phyloP scores from a whole-genome alignment of 495 filamentous ascomycete species.

The Aspergillus mulundensis region DNA sequence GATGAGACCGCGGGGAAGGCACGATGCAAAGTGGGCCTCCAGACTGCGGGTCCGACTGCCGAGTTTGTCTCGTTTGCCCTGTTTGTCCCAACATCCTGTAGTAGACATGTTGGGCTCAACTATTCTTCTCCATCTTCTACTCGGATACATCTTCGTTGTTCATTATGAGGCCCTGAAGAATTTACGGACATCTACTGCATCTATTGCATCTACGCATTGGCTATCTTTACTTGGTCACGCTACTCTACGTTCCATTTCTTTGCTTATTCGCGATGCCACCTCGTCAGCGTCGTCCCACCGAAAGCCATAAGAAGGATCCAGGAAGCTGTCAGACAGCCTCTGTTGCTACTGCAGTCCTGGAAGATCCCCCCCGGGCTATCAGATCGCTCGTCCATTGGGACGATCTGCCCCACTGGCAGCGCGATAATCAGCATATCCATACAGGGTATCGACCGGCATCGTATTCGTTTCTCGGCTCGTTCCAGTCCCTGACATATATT shows the following conservation, averaged over 20 bases:
- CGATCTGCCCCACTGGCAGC: constrained; percentile 65
- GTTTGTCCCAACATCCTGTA: not conserved
- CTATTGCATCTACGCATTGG: not conserved
- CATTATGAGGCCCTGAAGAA: not conserved
- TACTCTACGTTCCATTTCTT: not conserved
- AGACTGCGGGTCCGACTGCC: not conserved
- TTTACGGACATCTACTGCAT: not conserved
- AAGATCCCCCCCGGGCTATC: constrained; percentile 29
- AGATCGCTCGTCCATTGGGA: constrained; percentile 54
- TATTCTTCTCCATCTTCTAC: not conserved
- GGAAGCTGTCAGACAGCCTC: constrained; percentile 16
- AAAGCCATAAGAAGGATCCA: constrained; percentile 18
- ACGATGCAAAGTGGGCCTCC: not conserved
- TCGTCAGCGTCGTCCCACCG: constrained; percentile 37
- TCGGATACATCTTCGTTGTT: not conserved
- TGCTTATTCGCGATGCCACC: constrained; percentile 26
- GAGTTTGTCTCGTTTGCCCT: constrained; percentile 9
- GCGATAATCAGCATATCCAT: constrained; percentile 73
- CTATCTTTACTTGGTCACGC: not conserved
- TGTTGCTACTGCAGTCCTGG: constrained; percentile 20
- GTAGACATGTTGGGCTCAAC: not conserved
- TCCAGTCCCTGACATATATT: constrained; percentile 64
- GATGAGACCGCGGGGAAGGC: constrained; percentile 9
- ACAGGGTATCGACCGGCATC: constrained; percentile 69
- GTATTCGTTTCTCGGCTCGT: constrained; percentile 58